These are phyloP conservation scores for Blastomyces silverae DNA, from an alignment of 2,329 filamentous ascomycete species.

Conservation along the genomic window DNA sequence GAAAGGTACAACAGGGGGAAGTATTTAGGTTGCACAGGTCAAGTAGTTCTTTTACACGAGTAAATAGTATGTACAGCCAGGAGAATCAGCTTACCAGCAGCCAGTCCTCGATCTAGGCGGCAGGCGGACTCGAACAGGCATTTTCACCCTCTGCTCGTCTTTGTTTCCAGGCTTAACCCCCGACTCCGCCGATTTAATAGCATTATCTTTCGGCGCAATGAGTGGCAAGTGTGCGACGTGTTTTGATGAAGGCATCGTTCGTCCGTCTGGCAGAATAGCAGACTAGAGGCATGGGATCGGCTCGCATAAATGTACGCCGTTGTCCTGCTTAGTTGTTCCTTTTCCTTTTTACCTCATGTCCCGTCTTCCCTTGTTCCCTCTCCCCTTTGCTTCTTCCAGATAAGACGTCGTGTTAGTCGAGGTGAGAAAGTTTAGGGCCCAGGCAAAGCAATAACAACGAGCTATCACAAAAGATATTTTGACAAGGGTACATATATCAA, in stretches of 20 bases:
- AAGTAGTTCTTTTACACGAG: background rate
- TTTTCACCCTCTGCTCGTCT: slow-evolving; percentile 27
- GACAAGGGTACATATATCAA: background rate
- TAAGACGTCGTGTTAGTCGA: no score
- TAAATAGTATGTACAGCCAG: background rate
- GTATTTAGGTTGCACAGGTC: background rate
- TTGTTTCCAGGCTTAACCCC: slow-evolving; percentile 27
- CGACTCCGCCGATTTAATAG: slow-evolving; percentile 29
- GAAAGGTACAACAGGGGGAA: slow-evolving; percentile 13
- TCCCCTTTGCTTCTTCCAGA: background rate
- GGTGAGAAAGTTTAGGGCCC: background rate
- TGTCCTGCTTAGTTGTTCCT: background rate
- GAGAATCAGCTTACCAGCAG: slow-evolving; percentile 42
- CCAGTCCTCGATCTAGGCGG: slow-evolving; percentile 50
- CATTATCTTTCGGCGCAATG: slow-evolving; percentile 43
- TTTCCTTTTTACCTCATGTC: background rate
- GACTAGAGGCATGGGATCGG: background rate
- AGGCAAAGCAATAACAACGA: background rate
- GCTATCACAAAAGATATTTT: background rate
- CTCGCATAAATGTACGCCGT: background rate
- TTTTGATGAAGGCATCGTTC: slow-evolving; percentile 34
- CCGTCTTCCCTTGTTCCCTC: background rate
- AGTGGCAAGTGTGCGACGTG: slow-evolving; percentile 36
- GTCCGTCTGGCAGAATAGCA: slow-evolving; percentile 35
- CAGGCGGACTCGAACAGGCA: slow-evolving; percentile 41